Conservation (phyloP, 2,329 filamentous ascomycete genomes). For the Cryphonectria radicalis region DNA sequence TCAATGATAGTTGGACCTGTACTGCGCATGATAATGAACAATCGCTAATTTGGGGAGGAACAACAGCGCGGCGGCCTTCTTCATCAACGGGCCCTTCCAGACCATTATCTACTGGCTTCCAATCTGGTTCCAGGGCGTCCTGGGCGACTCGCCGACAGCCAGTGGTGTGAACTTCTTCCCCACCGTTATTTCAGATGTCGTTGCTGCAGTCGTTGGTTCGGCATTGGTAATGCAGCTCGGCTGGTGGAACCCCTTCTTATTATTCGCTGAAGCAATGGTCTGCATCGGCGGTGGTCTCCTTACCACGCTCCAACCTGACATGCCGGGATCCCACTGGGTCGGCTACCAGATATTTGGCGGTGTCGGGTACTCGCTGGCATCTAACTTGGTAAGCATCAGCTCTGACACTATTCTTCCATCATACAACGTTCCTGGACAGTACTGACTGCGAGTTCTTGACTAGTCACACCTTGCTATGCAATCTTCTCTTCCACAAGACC, state of each 20-base stretch:
- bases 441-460: too few species aligned
- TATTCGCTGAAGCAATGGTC: conserved; percentile 37
- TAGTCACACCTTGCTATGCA: too few species aligned
- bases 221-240: conserved; percentile 30
- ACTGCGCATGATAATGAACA: too few species aligned
- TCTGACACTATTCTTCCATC: too few species aligned
- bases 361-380: conserved; percentile 1
- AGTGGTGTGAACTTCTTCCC: conserved; percentile 35
- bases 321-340: conserved; percentile 41
- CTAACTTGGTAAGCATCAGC: background rate
- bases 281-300: conserved; percentile 44
- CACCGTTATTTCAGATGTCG: conserved; percentile 32
- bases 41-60: too few species aligned
- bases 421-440: too few species aligned
- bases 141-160: conserved; percentile 34
- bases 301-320: conserved; percentile 39
- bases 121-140: conserved; percentile 44
- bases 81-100: conserved; percentile 47
- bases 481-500: too few species aligned
- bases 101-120: conserved; percentile 52
- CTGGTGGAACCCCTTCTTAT: conserved; percentile 32
- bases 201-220: conserved; percentile 29
- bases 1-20: too few species aligned
- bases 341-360: conserved; percentile 38
- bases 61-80: conserved; percentile 46